These are phyloP conservation scores for Pleurotus salmoneostramineus DNA, from an alignment of 768 basidiomycete genomes.

Conservation along the genomic window DNA sequence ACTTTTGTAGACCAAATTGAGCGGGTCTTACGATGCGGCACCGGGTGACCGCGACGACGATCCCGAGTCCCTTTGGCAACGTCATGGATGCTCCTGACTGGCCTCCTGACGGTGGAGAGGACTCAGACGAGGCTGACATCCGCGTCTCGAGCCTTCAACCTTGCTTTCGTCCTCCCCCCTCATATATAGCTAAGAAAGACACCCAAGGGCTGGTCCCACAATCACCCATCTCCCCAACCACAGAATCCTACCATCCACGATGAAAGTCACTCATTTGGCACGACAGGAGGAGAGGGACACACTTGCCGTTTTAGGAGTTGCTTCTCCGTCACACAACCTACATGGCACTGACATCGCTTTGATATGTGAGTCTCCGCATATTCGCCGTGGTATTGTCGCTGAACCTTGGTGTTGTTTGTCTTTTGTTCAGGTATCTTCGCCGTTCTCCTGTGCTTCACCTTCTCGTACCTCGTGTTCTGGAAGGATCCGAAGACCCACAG, in stretches of 20 bases:
- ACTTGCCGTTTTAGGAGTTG: neutral
- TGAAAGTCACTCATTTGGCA: neutral
- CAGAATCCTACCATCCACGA: neutral
- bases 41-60: neutral
- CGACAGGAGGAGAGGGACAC: neutral
- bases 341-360: neutral
- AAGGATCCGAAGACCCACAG: neutral
- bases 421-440: neutral
- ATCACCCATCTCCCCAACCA: neutral
- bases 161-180: neutral
- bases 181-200: neutral
- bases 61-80: neutral
- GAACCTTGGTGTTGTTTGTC: neutral
- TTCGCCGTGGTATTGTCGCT: neutral
- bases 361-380: neutral
- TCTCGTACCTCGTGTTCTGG: slow-evolving; percentile 1
- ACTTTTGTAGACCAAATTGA: too few relatives aligned
- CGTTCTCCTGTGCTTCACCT: slow-evolving; percentile 3
- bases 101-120: neutral
- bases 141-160: neutral
- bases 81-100: neutral
- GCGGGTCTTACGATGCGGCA: neutral
- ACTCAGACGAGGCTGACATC: neutral
- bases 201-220: neutral
- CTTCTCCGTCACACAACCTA: neutral